Evolutionary conservation across 331 rosid genomes (phyloP), one percentile per base, ranked within the genome.

Genomic region (Stylosanthes scabra): DNA sequence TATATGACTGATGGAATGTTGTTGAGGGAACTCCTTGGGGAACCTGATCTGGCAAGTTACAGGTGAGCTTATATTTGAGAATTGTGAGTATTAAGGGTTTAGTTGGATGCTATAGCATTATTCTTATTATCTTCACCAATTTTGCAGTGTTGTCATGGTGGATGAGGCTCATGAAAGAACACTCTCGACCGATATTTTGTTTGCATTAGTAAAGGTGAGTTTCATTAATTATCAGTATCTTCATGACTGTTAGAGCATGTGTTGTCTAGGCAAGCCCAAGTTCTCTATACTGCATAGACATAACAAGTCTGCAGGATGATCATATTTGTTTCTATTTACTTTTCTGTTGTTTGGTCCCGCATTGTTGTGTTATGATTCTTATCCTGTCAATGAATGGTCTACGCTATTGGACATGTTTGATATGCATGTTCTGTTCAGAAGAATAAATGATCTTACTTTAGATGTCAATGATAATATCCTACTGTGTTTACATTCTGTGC

Each of bases 141-240:
- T 29, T 74, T 79, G 78, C 77, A 94, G 99, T 87, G 97, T 95
- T 80, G 89, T 91, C 77, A 95, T 95, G 99, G 97, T 95, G 89
- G 99, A 95, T 72, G 99, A 95, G 92, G 99, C 97, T 84, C 99
- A 95, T 66, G 99, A 95, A 85, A 88, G 99, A 66, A 95, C 99
- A 72, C 94, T 95, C 62, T 95, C 97, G 68, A 95, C 99, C 49
- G 97, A 95, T 85, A 89, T 95, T 62, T 83, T 95, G 64, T 95
- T 95, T 87, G 99, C 93, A 47, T 81, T 95, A 62, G 99, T 95
- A 54, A 95, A 95, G 90, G 97, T 91, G 75, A 34, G 41, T 55
- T 70, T 65, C 52, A 74, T 41, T n/a, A n/a, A n/a, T n/a, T 28
- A 60, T 72, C 74, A 47, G 39, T 59, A 28, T 65, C 60, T 56